Conservation (phyloP, 1,139 yeast genomes). For the Cylindricascospora bacillispora region DNA sequence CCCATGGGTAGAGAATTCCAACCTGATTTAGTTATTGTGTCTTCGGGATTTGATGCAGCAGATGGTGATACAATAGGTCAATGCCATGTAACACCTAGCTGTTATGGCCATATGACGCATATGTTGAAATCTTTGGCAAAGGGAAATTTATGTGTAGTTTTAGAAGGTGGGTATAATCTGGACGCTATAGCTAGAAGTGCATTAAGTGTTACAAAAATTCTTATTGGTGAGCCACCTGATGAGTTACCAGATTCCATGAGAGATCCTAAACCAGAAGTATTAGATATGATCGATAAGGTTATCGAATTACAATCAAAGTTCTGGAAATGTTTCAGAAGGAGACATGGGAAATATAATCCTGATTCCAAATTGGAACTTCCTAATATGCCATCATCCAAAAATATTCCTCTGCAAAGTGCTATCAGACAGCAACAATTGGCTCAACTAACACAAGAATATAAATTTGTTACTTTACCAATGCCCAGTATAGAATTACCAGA, state of each 20-base stretch:
- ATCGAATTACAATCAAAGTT: slow-evolving; percentile 68
- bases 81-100: slow-evolving; percentile 89
- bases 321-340: slow-evolving; percentile 63
- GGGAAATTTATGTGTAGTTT: slow-evolving; percentile 77
- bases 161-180: slow-evolving; percentile 94
- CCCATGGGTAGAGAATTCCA: slow-evolving; percentile 83
- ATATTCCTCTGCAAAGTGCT: slow-evolving; percentile 50
- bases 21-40: slow-evolving; percentile 85
- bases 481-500: slow-evolving; percentile 42
- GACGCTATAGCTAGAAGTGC: slow-evolving; percentile 88
- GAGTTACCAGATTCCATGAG: slow-evolving; percentile 32
- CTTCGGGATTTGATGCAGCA: slow-evolving; percentile 98
- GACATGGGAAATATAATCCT: slow-evolving; percentile 37
- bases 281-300: slow-evolving; percentile 81
- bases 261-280: slow-evolving; percentile 63
- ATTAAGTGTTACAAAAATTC: slow-evolving; percentile 78
- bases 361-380: slow-evolving; percentile 1
- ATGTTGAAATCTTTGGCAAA: slow-evolving; percentile 75
- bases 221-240: slow-evolving; percentile 93
- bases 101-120: slow-evolving; percentile 95
- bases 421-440: slow-evolving; percentile 59
- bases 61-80: slow-evolving; percentile 98
- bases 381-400: slow-evolving; percentile 17
- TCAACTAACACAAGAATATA: slow-evolving; percentile 40
- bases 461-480: slow-evolving; percentile 61